Evolutionary conservation across 768 basidiomycete species (phyloP).

Genomic region (Gautieria morchelliformis): DNA sequence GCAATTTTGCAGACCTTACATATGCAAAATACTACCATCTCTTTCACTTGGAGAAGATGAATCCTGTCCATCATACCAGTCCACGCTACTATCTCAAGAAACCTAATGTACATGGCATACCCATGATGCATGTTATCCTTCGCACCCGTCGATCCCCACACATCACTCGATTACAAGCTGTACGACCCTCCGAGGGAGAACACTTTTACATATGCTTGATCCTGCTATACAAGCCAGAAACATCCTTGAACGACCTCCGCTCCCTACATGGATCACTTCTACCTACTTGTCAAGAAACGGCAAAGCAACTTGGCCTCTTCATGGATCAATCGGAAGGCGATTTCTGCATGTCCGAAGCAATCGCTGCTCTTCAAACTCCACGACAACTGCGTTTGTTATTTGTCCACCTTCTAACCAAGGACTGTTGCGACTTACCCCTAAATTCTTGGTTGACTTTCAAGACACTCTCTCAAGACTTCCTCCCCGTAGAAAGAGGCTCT

Average conservation of each 20-base stretch:
- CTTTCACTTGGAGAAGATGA: too few species aligned
- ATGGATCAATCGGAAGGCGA: too few species aligned
- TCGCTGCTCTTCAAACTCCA: constrained; percentile 23
- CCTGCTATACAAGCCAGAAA: constrained; percentile 13
- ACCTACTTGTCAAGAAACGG: constrained; percentile 18
- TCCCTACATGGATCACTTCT: constrained; percentile 13
- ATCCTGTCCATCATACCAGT: background rate
- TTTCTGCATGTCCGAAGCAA: constrained; percentile 27
- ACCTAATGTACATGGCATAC: too few species aligned
- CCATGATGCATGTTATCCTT: too few species aligned
- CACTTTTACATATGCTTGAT: too few species aligned
- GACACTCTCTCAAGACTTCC: constrained; percentile 17
- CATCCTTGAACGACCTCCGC: constrained; percentile 16
- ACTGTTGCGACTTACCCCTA: too few species aligned
- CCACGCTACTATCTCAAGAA: too few species aligned
- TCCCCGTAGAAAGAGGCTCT: too few species aligned
- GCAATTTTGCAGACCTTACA: constrained; percentile 11
- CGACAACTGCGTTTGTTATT: too few species aligned
- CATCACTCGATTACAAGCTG: constrained; percentile 17
- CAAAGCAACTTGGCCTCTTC: constrained; percentile 16
- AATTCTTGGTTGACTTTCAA: constrained; percentile 21
- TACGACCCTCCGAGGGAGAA: constrained; percentile 26
- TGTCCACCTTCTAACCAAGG: too few species aligned
- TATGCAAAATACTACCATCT: constrained; percentile 15
- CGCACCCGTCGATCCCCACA: constrained; percentile 10